Percentiles rank a stretch among this genome's conserved stretches.
Evolutionary conservation across 345 rosid genomes (phyloP).

Genomic region (Hibiscus mutabilis): DNA sequence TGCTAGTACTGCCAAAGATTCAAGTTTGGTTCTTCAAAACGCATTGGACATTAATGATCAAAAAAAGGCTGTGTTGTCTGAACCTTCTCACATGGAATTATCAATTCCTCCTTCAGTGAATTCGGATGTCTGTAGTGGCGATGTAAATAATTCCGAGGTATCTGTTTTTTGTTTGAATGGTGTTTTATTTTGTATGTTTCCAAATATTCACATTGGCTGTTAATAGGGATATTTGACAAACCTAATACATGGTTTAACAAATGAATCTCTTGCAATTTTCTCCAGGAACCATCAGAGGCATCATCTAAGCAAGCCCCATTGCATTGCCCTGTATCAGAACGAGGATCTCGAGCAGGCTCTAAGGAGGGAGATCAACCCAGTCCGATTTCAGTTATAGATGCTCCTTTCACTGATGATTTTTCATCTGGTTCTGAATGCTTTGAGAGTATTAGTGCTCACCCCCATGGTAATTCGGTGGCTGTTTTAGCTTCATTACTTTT

Average conservation of each 20-base stretch:
- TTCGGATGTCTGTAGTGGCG: constrained; percentile 27
- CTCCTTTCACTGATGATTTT: constrained; percentile 63
- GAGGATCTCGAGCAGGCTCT: constrained; percentile 43
- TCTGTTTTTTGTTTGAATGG: constrained; percentile 3
- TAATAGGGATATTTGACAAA: not conserved
- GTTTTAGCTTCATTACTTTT: not conserved
- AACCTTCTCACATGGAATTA: constrained; percentile 27
- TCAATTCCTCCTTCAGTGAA: constrained; percentile 28
- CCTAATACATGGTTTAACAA: not conserved
- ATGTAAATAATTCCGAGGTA: constrained; percentile 31
- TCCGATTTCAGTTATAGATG: constrained; percentile 87
- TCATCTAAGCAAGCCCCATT: constrained; percentile 26
- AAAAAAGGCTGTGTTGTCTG: constrained; percentile 23
- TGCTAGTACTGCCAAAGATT: constrained; percentile 23
- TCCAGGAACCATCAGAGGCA: constrained; percentile 48
- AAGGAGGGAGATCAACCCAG: constrained; percentile 94
- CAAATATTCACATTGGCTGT: not conserved
- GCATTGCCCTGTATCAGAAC: constrained; percentile 36
- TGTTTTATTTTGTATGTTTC: not conserved
- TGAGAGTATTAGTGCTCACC: constrained; percentile 83
- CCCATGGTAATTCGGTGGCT: constrained; percentile 55
- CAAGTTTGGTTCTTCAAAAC: constrained; percentile 32
- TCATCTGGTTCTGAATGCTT: constrained; percentile 90
- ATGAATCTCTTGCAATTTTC: constrained; percentile 5
- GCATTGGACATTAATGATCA: constrained; percentile 28